phyloP scores from a whole-genome alignment of 1,284 basidiomycete genomes.

The Pseudozyma pruni region DNA sequence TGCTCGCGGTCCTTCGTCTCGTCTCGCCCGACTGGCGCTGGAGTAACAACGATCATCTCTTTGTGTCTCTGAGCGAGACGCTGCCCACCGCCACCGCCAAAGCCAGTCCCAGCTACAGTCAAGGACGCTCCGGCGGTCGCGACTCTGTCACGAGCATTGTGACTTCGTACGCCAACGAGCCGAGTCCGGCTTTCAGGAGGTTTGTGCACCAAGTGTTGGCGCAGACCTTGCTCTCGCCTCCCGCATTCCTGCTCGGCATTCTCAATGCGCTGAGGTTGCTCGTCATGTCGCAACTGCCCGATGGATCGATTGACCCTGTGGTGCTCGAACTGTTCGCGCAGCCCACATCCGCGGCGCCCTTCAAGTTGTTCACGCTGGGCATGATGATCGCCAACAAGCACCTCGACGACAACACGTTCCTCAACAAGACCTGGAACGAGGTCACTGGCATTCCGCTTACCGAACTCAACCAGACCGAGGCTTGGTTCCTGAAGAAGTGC shows the following conservation, averaged over 20 bases:
- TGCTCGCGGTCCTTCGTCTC: constrained; percentile 48
- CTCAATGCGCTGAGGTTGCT: constrained; percentile 60
- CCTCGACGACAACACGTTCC: constrained; percentile 67
- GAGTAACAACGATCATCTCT: constrained; percentile 51
- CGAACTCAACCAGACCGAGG: constrained; percentile 65
- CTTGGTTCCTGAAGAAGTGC: constrained; percentile 62
- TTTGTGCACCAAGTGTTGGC: constrained; percentile 65
- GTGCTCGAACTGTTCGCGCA: constrained; percentile 62
- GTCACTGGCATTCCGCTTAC: constrained; percentile 65
- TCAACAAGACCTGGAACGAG: constrained; percentile 67
- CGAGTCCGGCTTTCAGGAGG: constrained; percentile 62
- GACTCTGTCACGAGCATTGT: constrained; percentile 29
- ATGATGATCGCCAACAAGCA: constrained; percentile 68
- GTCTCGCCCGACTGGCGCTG: constrained; percentile 56
- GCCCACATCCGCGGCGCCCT: constrained; percentile 60
- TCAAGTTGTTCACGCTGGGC: constrained; percentile 65
- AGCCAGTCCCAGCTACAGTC: constrained; percentile 16
- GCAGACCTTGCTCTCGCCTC: constrained; percentile 63
- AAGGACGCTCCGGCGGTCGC: constrained; percentile 24
- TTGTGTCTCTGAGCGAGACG: constrained; percentile 45
- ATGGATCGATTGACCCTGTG: constrained; percentile 49
- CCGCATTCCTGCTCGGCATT: constrained; percentile 60
- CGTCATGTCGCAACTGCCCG: constrained; percentile 42
- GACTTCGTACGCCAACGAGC: constrained; percentile 52
- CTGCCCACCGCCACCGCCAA: constrained; percentile 19